Conservation (phyloP, 257 asterid genomes). For the Nicotiana obtusifolia region DNA sequence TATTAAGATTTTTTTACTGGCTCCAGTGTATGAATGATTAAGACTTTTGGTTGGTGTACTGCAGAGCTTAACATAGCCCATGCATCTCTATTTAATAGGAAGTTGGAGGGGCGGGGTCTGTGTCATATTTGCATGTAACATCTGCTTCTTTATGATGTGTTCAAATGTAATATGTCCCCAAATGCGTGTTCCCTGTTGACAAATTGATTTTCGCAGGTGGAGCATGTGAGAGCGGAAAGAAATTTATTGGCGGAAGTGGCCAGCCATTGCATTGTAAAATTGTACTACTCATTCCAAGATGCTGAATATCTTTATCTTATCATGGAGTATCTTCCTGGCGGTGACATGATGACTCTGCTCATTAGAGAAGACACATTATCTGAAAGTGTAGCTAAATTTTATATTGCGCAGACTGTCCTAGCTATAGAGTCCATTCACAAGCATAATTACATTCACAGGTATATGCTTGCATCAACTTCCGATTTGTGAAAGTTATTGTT, state of each 20-base stretch:
- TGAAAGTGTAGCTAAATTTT: constrained; percentile 83
- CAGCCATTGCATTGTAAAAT: constrained; percentile 87
- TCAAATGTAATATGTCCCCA: background rate
- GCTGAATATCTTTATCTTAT: constrained; percentile 80
- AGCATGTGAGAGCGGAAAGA: constrained; percentile 95
- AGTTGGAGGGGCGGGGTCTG: background rate
- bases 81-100: background rate
- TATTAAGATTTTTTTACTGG: background rate
- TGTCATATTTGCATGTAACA: background rate
- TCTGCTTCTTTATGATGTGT: background rate
- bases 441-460: constrained; percentile 94
- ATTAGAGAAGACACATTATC: constrained; percentile 88
- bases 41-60: background rate
- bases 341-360: constrained; percentile 96
- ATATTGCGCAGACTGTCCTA: constrained; percentile 85
- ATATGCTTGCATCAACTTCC: constrained; percentile 16
- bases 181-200: background rate
- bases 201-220: constrained; percentile 51
- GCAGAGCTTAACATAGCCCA: background rate
- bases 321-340: constrained; percentile 99
- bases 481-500: background rate
- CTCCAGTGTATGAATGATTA: background rate
- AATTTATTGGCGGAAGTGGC: constrained; percentile 94
- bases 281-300: constrained; percentile 95
- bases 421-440: constrained; percentile 96